Evolutionary conservation across 2,329 filamentous ascomycete species (phyloP), one percentile per base, ranked within the genome.

Genomic region (Apiospora pterosperma): DNA sequence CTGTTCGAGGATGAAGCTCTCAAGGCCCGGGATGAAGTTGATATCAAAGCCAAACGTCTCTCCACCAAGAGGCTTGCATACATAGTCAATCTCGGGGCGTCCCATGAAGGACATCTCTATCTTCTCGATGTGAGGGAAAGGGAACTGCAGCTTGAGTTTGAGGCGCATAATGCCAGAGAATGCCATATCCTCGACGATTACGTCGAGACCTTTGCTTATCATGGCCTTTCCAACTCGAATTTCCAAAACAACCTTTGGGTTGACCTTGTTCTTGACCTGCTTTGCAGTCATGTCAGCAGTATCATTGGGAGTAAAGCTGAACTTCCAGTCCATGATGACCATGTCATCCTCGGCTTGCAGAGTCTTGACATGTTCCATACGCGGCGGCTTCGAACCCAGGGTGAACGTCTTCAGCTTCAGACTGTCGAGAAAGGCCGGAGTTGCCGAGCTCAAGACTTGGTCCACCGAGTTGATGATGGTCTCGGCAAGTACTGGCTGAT

Each of bases 301-400:
- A 77, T 99, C 96, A 70, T 96, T 98, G 38, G 96, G 96, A 0
- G 92, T 98, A 81, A 99, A 99, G 84, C 95, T 98, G 79, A 99
- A 99, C 74, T 97, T 97, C 96, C 96, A 99, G 76, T 99, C 96
- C 96, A 99, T 99, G 73, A 98, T 87, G 48, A 99, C 93, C 65
- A 94, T 90, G 74, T 99, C 96, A 68, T 97, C 94, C 71, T 97
- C 93, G 1, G 92, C 92, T 78, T 96, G 97, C 65, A 95, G 95
- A 0, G 96, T 97, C 83, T 97, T 98, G 78, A 99, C 96, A 74
- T 98, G 94, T 79, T 99, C 96, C 83, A 99, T 87, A 36, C 96
- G 89, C 6, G 96, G 96, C 34, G 96, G 95, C 80, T 99, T 99
- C 10, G 92, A 94, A 64, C 96, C 96, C 16, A 99, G 86, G 0